Base-by-base conservation (phyloP, 768 basidiomycete genomes). In the Porphyrellus cyaneotinctus region DNA sequence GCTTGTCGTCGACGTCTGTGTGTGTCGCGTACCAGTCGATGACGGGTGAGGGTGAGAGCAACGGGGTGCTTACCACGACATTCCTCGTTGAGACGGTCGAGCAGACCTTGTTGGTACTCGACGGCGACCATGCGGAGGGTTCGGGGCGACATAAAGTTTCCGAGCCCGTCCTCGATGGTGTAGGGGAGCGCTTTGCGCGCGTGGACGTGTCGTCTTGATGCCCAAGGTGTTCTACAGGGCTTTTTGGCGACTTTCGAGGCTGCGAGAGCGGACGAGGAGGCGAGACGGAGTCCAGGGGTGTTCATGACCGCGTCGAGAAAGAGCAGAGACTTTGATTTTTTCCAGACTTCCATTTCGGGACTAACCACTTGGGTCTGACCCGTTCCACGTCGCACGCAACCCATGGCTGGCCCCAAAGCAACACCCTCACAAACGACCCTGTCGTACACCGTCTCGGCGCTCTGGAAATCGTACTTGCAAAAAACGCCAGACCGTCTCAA, bases 31-130 rank as follows among this genome's bases (percentile, higher is more conserved):
- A 50, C 13, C 13, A 33, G 32, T 13, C 6, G 11, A 30, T 28
- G 14, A 23, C 23, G 12, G 2, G n/a, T 9, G 49, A 0, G 24
- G 11, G 26, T 4, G 52, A 4, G 30, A 6, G 43, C 26, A 28
- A 26, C 7, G 37, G n/a, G 23, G 32, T 36, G 66, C 79, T 53
- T 63, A 93, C 93, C 83, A 67, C 77, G 75, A 31, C 90, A 77
- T 65, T 87, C 80, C 11, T 87, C 82, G 59, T 88, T 91, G 43
- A 97, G 68, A 45, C 89, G 78, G 49, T 85, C 77, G 52, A 95
- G 70, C 30, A 95, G 75, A 10, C 93, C 93, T 54, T 88, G 78
- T 66, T 95, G 93, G 70, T 89, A 97, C 62, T 95, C 92, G 44
- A 83, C 76, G 4, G 86, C 86, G 44, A 93, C 74, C 53, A 80